Evolutionary conservation across 2,329 filamentous ascomycete species (phyloP), one percentile per base, ranked within the genome.

Genomic region (Berkeleyomyces basicola): DNA sequence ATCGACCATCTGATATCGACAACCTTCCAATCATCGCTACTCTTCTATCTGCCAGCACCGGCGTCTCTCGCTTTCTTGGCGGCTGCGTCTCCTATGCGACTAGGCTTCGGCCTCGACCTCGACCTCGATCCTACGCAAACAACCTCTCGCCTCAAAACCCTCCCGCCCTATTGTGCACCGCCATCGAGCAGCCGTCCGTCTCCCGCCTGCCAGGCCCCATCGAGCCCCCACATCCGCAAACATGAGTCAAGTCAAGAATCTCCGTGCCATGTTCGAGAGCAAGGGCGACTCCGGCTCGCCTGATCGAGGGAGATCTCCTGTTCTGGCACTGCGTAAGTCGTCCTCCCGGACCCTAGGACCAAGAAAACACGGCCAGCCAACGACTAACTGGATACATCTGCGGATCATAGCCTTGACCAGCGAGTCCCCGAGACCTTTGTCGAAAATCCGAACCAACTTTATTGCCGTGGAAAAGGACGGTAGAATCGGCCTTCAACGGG

Each of bases 181-280:
- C 7, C 16, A 43, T 43, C 39, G 14, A 23, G 23, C 14, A 14
- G 16, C 39, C 31, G n/a, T 39, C 6, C 39, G n/a, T 42, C 11
- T 59, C 16, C 63, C 65, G 7, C 14, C 36, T 9, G 16, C 16
- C 33, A 36, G 51, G 51, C 33, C 66, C n/a, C 36, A 40, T 37
- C 16, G 33, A 51, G 55, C 39, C 31, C 7, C 49, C 3, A 36
- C 42, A 43, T 66, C 72, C 68, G 73, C 73, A 73, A 76, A 72
- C 70, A 84, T 83, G 81, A 84, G 83, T 70, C 83, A 81, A 70
- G 85, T 88, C 70, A 85, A 79, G 75, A 88, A 87, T 75, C 82
- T 91, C 67, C 80, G 86, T 69, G 87, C 87, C 70, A 89, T 88
- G 80, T 90, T 90, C 72, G 87, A 91, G 77, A 82, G 83, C 71